A percentile compares a stretch with the other conserved stretches of the same genome.
Evolutionary conservation across 2,329 filamentous ascomycete species (phyloP).

Genomic region (Graphilbum fragrans): DNA sequence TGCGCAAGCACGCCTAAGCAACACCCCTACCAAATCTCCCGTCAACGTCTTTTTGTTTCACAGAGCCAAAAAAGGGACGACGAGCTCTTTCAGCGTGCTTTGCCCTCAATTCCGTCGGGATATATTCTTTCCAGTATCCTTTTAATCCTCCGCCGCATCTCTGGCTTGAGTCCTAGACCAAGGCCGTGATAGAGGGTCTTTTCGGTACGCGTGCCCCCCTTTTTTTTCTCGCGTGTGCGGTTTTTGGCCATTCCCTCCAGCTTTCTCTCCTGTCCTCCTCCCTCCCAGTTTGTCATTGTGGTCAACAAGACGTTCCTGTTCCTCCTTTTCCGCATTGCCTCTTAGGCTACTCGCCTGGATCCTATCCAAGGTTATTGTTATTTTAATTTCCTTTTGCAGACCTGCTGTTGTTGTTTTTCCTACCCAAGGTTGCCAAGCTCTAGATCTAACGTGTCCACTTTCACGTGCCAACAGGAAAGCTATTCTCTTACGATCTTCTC

Average conservation of each 20-base stretch:
- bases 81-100: neutral
- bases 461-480: no score
- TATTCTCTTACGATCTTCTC: neutral
- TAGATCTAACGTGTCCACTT: no score
- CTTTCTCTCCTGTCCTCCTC: neutral
- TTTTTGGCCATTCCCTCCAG: neutral
- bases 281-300: neutral
- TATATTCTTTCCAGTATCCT: neutral
- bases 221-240: conserved; percentile 7
- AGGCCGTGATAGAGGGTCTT: no score
- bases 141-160: neutral
- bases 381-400: neutral
- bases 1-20: neutral
- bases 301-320: neutral
- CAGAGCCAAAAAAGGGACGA: neutral
- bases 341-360: neutral
- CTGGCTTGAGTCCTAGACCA: neutral
- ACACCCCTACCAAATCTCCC: neutral
- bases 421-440: no score
- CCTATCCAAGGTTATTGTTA: neutral
- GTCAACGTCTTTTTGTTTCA: neutral
- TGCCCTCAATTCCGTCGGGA: neutral
- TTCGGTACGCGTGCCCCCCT: conserved; percentile 7
- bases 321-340: no score
- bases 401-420: neutral